phyloP scores from a whole-genome alignment of 2,329 filamentous ascomycete genomes.

The Colletotrichum sp. region DNA sequence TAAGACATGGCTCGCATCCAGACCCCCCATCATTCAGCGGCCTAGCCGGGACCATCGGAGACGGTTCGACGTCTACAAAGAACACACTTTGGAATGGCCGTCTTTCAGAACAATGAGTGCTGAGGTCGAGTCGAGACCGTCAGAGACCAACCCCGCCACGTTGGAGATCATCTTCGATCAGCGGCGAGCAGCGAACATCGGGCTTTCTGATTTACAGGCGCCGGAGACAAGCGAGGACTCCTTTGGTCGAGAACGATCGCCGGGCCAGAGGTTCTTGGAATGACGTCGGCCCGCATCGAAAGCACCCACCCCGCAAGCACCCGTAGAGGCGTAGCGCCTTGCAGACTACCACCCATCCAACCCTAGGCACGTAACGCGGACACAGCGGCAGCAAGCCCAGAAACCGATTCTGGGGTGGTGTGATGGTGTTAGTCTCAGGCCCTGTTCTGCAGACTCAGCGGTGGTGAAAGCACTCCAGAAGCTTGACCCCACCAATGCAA shows the following conservation, averaged over 20 bases:
- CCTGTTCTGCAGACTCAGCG: neutral
- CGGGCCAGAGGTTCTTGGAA: neutral
- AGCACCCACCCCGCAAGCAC: neutral
- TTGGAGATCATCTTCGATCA: constrained; percentile 3
- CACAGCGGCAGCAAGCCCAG: neutral
- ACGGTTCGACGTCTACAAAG: neutral
- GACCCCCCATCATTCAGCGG: neutral
- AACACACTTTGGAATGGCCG: neutral
- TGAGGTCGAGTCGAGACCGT: neutral
- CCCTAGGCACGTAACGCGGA: neutral
- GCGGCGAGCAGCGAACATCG: neutral
- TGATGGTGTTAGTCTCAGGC: neutral
- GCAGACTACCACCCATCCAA: neutral
- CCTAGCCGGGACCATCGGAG: neutral
- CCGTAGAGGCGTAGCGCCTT: neutral
- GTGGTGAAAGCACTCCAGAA: neutral
- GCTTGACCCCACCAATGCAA: neutral
- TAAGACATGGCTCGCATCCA: constrained; percentile 10
- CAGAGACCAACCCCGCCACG: constrained; percentile 1
- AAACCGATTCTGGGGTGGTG: neutral
- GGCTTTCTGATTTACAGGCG: neutral
- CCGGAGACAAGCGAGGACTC: neutral
- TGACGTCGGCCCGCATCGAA: constrained; percentile 9
- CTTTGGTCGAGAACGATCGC: neutral
- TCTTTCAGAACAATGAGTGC: constrained; percentile 11